Conservation (phyloP, 2,329 filamentous ascomycete genomes). For the Pyrenophora teres region DNA sequence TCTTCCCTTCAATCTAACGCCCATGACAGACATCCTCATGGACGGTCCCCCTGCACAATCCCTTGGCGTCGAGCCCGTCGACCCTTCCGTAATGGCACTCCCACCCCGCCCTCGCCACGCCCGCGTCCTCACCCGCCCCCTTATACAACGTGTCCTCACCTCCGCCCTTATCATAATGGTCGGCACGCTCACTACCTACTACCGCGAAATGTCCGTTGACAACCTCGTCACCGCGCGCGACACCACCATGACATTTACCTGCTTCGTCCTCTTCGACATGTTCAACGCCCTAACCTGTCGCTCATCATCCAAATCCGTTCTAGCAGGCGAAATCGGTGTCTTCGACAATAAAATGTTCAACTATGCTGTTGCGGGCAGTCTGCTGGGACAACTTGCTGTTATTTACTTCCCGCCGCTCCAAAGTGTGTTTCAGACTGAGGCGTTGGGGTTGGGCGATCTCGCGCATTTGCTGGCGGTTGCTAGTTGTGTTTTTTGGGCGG, state of each 20-base stretch:
- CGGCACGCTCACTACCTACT: constrained; percentile 89
- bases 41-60: constrained; percentile 97
- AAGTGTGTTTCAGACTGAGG: constrained; percentile 93
- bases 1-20: constrained; percentile 20
- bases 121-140: constrained; percentile 81
- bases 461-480: constrained; percentile 73
- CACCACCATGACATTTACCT: constrained; percentile 99
- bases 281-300: constrained; percentile 96
- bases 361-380: constrained; percentile 84
- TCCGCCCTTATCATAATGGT: constrained; percentile 89
- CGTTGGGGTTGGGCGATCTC: constrained; percentile 74
- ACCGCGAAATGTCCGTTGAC: constrained; percentile 85
- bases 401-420: constrained; percentile 96
- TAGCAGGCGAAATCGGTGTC: constrained; percentile 80
- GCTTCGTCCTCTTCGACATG: constrained; percentile 99
- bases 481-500: constrained; percentile 92
- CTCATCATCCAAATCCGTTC: constrained; percentile 84
- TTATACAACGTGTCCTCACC: constrained; percentile 83
- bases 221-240: constrained; percentile 86
- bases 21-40: constrained; percentile 88
- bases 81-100: constrained; percentile 89
- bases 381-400: constrained; percentile 85
- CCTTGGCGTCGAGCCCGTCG: constrained; percentile 91
- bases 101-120: constrained; percentile 86
- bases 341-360: constrained; percentile 95